Evolutionary conservation across 495 filamentous ascomycete species (phyloP), one percentile per base, ranked within the genome.

Genomic region (Chaetomium tenue): DNA sequence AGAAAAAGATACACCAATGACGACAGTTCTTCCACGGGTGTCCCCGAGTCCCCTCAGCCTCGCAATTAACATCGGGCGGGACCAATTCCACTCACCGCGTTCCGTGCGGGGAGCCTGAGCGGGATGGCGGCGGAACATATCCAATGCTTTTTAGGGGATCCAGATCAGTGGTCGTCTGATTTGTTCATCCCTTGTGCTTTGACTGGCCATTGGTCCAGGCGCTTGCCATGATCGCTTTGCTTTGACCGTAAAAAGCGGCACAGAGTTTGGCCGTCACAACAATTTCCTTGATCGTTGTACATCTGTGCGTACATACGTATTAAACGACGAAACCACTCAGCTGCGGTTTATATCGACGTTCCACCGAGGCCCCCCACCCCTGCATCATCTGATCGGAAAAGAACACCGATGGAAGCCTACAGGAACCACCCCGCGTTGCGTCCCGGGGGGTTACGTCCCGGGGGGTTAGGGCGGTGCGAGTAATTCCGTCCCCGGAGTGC

Each of bases 381-480:
- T 9, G 22, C 26, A 50, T 60, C 58, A 50, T 60, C 58, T 60
- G 58, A 48, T 33, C 42, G 42, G 39, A 22, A 58, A 18, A 23
- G 48, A 26, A 52, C 9, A 15, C 5, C 48, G 11, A 26, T 26
- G 9, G 48, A 52, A 52, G 48, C 48, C 22, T 13, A 26, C 48
- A 52, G 48, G 23, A 52, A 26, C 23, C 12, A 9, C 23, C 16
- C 48, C 25, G 23, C 22, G 48, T 26, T n/a, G 25, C 48, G 23
- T 52, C 48, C 48, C 22, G 48, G 9, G n/a, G n/a, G n/a, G n/a
- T n/a, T n/a, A n/a, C n/a, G n/a, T n/a, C n/a, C n/a, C n/a, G n/a
- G n/a, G n/a, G n/a, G 48, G 44, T 13, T 20, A 25, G 23, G 22
- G 22, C 48, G 48, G 48, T 16, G 48, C 22, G 48, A 28, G 23